Conservation (phyloP, 169 alveolate species). For the Besnoitia besnoiti region DNA sequence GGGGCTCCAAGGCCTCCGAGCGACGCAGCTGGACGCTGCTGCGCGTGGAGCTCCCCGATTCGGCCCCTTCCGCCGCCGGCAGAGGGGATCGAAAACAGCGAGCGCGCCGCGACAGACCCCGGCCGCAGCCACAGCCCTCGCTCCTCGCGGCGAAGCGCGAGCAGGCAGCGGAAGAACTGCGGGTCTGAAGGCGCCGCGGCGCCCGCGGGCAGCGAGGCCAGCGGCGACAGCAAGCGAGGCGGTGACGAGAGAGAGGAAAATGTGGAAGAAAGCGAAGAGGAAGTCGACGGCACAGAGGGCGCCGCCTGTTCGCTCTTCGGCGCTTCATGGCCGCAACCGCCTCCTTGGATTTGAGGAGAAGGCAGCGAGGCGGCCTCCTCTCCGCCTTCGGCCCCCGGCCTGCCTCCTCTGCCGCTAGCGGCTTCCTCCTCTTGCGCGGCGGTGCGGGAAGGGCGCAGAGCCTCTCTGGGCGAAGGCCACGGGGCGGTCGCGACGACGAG, state of each 20-base stretch:
- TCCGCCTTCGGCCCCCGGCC: too few relatives aligned
- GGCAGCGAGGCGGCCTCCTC: too few relatives aligned
- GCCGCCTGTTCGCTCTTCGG: too few relatives aligned
- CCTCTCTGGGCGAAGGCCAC: neutral
- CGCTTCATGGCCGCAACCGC: neutral
- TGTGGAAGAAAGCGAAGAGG: neutral
- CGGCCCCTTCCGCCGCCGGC: neutral
- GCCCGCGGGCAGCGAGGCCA: neutral
- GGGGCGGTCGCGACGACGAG: neutral
- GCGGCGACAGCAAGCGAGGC: neutral
- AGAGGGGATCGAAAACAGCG: neutral
- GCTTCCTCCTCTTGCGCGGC: too few relatives aligned
- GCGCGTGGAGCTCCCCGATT: neutral
- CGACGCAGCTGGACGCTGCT: neutral
- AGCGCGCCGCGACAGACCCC: neutral
- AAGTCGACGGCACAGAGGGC: neutral
- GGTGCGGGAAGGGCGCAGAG: too few relatives aligned
- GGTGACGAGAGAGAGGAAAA: neutral
- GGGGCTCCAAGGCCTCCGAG: neutral
- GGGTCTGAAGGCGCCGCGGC: neutral
- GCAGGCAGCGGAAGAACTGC: neutral
- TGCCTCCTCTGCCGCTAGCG: too few relatives aligned
- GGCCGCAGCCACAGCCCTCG: neutral
- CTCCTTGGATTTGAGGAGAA: neutral
- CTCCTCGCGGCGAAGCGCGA: neutral